Base-by-base conservation (phyloP, 2,329 filamentous ascomycete genomes). In the Zymoseptoria crescenta region DNA sequence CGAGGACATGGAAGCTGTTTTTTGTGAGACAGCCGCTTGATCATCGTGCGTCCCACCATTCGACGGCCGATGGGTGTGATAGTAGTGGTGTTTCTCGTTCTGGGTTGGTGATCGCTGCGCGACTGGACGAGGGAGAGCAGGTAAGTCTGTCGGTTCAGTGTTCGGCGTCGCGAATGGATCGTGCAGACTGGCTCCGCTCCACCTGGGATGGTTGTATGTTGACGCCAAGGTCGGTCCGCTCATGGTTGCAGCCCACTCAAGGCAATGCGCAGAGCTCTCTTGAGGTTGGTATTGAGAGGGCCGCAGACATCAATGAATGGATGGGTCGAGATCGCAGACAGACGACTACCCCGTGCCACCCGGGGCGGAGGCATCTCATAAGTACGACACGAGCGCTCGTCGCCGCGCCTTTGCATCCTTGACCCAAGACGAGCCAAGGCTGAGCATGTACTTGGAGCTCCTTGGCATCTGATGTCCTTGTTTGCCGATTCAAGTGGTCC, bases 1-100 rank as follows among this genome's bases (percentile, higher is more conserved):
- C 16, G 67, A 70, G n/a, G 68, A 72, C 60, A 70, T 60, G 8
- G 70, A 71, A 29, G 62, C 61, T n/a, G 65, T 64, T 58, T 67
- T 68, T 59, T 61, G 55, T n/a, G 62, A 57, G 49, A 59, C 62
- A 29, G 56, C 45, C 30, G 56, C 52, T 24, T 60, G 59, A 50
- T 56, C 59, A 62, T 67, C 56, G 35, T 58, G 54, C 45, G 35
- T 19, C 58, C 56, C 51, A 59, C 56, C 52, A 49, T 35, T 57
- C 48, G 52, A 58, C 55, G 49, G 53, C 35, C 45, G 35, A 20
- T 49, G 21, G n/a, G 50, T 27, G 10, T 30, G 52, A 10, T 55
- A 8, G 28, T 49, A 45, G 13, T 49, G 27, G 24, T 55, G 49
- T 49, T 48, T 53, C 35, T 41, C 35, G 35, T 16, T 16, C 10